Conservation (phyloP, 768 basidiomycete species). For the Tricholoma sp. region DNA sequence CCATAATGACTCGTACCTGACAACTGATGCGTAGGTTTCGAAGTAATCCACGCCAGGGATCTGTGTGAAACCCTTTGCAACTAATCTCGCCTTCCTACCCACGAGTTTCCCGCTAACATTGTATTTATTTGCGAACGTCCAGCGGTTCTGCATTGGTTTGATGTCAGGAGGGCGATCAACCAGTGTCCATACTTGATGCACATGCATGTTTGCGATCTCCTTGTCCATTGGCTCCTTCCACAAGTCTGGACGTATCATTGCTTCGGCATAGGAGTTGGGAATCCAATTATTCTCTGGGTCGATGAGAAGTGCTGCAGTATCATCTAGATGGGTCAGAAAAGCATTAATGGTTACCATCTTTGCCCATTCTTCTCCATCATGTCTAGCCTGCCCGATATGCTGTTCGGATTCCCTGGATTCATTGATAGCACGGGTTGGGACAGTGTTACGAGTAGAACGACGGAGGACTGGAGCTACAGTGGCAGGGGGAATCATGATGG, state of each 20-base stretch:
- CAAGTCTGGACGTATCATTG: too few relatives aligned
- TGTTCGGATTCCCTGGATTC: constrained; percentile 7
- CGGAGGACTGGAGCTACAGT: not conserved
- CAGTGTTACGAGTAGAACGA: not conserved
- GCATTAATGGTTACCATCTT: too few relatives aligned
- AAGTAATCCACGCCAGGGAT: constrained; percentile 25
- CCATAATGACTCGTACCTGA: constrained; percentile 7
- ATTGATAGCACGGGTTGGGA: constrained; percentile 6
- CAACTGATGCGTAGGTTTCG: constrained; percentile 8
- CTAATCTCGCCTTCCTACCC: constrained; percentile 18
- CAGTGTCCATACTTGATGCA: too few relatives aligned
- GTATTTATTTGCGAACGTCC: constrained; percentile 23
- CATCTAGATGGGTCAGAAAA: too few relatives aligned
- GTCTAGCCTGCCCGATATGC: not conserved
- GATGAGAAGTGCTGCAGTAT: not conserved
- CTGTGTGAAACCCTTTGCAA: constrained; percentile 2
- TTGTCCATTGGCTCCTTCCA: too few relatives aligned
- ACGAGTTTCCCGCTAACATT: constrained; percentile 20
- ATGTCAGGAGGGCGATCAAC: too few relatives aligned
- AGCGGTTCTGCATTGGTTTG: too few relatives aligned
- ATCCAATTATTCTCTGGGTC: not conserved
- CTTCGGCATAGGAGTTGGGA: too few relatives aligned
- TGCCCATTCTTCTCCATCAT: not conserved
- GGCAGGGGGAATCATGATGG: not conserved
- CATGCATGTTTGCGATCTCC: too few relatives aligned